Base-by-base conservation (phyloP, 106 monocot species). In the Gastrodia elata region DNA sequence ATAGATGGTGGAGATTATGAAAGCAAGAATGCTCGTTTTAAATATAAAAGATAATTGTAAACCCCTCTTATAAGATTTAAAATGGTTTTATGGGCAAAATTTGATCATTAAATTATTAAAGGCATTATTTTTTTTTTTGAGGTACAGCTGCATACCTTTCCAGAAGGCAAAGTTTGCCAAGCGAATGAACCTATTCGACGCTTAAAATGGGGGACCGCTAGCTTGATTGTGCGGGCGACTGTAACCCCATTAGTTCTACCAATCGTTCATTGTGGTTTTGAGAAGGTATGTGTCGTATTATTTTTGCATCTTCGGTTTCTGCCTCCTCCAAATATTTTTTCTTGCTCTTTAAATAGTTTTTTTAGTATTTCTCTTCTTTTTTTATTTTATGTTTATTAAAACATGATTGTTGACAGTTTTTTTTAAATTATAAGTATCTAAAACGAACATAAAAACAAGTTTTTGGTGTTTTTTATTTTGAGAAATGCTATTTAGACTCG, bases 181-280 rank as follows among this genome's bases (percentile, higher is more conserved):
- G 86, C 82, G 18, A 59, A 55, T 78, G 82, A n/a, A 61, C 98
- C 93, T 11, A 93, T 98, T 27, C 82, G 84, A 70, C 85, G 85
- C 24, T 58, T 98, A 35, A 98, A 98, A 79, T 98, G 98, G 98
- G 93, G 98, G 76, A 93, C 98, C 58, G 93, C 98, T n/a, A 98
- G 98, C 79, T 93, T 98, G 57, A 91, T 98, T 73, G 88, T 79
- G 0, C 93, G 93, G 38, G 83, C 93, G 38, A 85, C 84, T 73
- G 78, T 89, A 38, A 88, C 88, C 34, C 98, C 98, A 69, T 82
- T 88, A 33, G 85, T 98, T 57, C 75, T 98, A 73, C 98, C 98
- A 42, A 91, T 98, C 65, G 68, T 93, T 39, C 98, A 98, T 75
- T 71, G 64, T 58, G 98, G 98, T 71, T 98, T 98, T 87, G 88